A percentile compares a stretch with the other conserved stretches of the same genome.
Conservation (phyloP, 192 early-diverging fungal species). For the Backusella australiensis region DNA sequence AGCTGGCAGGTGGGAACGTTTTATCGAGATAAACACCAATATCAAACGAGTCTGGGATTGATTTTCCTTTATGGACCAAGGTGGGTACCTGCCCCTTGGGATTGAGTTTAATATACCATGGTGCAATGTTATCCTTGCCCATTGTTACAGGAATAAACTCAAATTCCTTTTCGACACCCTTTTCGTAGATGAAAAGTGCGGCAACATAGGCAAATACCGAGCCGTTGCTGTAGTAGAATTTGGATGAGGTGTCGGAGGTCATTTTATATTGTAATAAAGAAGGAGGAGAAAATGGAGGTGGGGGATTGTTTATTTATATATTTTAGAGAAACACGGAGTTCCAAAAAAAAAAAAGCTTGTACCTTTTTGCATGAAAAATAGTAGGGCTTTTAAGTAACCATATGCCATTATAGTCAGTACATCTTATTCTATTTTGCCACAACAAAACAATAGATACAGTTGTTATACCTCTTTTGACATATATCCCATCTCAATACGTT, state of each 20-base stretch:
- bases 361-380: background rate
- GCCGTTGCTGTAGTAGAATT: background rate
- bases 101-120: conserved; percentile 18
- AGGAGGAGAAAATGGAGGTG: background rate
- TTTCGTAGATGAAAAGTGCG: background rate
- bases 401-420: background rate
- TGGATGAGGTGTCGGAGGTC: background rate
- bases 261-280: background rate
- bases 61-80: background rate
- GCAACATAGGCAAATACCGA: background rate
- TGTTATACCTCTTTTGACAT: background rate
- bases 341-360: background rate
- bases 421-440: background rate
- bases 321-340: background rate
- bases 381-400: background rate
- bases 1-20: background rate
- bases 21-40: background rate
- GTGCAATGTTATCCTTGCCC: conserved; percentile 9
- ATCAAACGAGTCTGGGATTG: background rate
- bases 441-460: background rate
- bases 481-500: background rate
- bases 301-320: background rate
- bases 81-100: conserved; percentile 19
- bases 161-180: background rate
- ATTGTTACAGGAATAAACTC: background rate